Percentiles rank a stretch among this genome's conserved stretches.
Conservation (phyloP, 2,329 filamentous ascomycete species). For the Alternaria rosae region DNA sequence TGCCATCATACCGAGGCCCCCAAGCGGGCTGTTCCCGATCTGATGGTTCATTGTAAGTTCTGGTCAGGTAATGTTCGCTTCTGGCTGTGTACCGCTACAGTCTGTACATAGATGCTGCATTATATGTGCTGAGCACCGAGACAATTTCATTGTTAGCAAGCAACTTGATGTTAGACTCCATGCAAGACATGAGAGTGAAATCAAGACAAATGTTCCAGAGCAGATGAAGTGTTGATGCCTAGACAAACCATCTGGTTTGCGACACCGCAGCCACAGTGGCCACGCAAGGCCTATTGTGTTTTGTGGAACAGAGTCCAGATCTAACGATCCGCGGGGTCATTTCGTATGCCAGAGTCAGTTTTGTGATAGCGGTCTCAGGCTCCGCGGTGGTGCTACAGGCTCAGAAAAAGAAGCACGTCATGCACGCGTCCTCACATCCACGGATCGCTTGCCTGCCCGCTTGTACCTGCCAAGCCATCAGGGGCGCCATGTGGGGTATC, state of each 20-base stretch:
- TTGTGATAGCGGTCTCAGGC: neutral
- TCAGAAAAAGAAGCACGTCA: neutral
- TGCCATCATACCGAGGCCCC: too few relatives aligned
- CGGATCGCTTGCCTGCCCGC: neutral
- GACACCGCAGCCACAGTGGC: neutral
- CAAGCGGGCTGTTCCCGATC: neutral
- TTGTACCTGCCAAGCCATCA: constrained; percentile 7
- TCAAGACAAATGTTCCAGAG: neutral
- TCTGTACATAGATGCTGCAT: neutral
- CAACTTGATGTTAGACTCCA: neutral
- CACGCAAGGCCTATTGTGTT: neutral
- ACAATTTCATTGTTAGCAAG: neutral
- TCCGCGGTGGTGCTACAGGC: neutral
- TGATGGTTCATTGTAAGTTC: neutral
- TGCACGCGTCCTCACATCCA: constrained; percentile 1
- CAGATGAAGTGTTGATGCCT: neutral
- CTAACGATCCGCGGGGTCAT: neutral
- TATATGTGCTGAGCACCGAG: neutral
- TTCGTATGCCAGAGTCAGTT: neutral
- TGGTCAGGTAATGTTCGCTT: neutral
- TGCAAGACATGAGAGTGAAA: neutral
- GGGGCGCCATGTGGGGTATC: constrained; percentile 1
- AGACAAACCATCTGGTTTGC: neutral
- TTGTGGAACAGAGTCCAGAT: neutral
- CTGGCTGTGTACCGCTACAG: neutral